These are phyloP conservation scores for Ramularia collo-cygni DNA, from an alignment of 2,329 filamentous ascomycete species.

Conservation along the genomic window DNA sequence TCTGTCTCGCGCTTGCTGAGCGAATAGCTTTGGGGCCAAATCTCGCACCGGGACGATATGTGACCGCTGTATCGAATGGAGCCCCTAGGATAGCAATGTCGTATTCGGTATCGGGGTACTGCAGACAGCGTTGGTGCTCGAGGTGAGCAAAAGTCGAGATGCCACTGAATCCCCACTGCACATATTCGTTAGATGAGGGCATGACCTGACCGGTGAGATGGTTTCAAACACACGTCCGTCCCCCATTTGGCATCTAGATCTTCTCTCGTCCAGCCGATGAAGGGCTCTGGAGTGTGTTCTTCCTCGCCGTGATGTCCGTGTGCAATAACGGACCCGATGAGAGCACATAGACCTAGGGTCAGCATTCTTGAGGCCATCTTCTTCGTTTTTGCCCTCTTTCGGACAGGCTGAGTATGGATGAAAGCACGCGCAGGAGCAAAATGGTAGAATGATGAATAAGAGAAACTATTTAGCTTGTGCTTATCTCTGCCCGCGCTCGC, in stretches of 20 bases:
- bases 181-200: neutral
- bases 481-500: constrained; percentile 10
- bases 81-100: constrained; percentile 46
- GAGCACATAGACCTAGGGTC: neutral
- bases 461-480: constrained; percentile 11
- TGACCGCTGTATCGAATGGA: constrained; percentile 45
- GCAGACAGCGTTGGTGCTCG: constrained; percentile 42
- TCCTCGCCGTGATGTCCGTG: constrained; percentile 14
- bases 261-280: constrained; percentile 23
- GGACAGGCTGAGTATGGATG: neutral
- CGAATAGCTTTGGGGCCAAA: constrained; percentile 87
- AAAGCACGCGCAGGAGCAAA: neutral
- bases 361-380: constrained; percentile 5
- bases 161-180: constrained; percentile 29
- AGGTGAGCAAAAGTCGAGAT: constrained; percentile 39
- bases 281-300: constrained; percentile 16
- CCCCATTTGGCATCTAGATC: constrained; percentile 27
- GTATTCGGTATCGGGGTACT: constrained; percentile 37
- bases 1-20: constrained; percentile 74
- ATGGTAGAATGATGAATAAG: constrained; percentile 6
- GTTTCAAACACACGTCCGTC: constrained; percentile 15
- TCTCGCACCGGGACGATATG: constrained; percentile 47
- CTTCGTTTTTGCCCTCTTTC: neutral
- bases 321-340: constrained; percentile 2
- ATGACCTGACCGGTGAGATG: neutral